Evolutionary conservation across 1,284 basidiomycete genomes (phyloP).

Genomic region (Boletus sp.): DNA sequence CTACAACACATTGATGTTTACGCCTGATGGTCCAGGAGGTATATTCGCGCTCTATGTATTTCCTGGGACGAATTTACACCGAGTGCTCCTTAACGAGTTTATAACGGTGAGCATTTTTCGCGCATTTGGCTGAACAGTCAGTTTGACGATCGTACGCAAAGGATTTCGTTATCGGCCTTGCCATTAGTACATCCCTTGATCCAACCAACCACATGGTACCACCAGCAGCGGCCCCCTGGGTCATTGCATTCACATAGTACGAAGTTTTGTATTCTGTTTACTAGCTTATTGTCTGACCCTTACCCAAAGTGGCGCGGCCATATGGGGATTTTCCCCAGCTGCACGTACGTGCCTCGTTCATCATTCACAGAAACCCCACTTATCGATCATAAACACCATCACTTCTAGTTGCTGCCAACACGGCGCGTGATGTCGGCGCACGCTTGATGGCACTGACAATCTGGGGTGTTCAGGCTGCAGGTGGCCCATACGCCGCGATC

Average conservation of each 20-base stretch:
- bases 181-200: constrained; percentile 57
- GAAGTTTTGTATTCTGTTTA: constrained; percentile 1
- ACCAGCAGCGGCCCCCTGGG: constrained; percentile 49
- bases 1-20: constrained; percentile 46
- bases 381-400: neutral
- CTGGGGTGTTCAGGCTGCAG: constrained; percentile 52
- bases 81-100: constrained; percentile 64
- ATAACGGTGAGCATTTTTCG: constrained; percentile 44
- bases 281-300: constrained; percentile 8
- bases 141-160: constrained; percentile 26
- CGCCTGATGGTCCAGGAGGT: constrained; percentile 58
- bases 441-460: constrained; percentile 55
- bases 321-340: constrained; percentile 57
- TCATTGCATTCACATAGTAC: constrained; percentile 53
- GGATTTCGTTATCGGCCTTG: constrained; percentile 63
- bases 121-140: neutral
- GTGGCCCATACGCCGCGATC: constrained; percentile 59
- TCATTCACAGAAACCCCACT: neutral
- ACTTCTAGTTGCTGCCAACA: constrained; percentile 54
- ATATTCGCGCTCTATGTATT: constrained; percentile 54
- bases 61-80: constrained; percentile 48
- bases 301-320: constrained; percentile 41
- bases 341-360: constrained; percentile 36
- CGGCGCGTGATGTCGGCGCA: constrained; percentile 65
- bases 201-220: constrained; percentile 58